Evolutionary conservation across 148 eudicot genomes (phyloP), one percentile per base, ranked within the genome.

Genomic region (Rhododendron vialii): DNA sequence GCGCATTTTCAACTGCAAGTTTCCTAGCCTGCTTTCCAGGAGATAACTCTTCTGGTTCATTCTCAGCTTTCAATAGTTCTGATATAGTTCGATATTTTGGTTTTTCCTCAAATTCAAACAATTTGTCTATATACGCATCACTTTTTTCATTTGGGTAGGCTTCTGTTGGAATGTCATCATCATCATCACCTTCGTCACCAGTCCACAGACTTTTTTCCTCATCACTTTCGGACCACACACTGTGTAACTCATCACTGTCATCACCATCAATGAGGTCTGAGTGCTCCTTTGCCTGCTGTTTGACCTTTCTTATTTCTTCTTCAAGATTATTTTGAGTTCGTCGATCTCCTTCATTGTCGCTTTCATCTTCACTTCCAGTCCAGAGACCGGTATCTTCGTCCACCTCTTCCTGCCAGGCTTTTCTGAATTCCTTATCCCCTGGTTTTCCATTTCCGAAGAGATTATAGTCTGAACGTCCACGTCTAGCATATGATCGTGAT

Each of bases 21-120:
- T 95, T 95, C 84, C 99, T 91, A 26, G 99, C 98, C 89, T 95
- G 93, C 89, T 94, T 94, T 78, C 99, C 99, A 0, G 98, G 98
- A 59, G 98, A 93, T 12, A 97, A 86, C 87, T 97, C 99, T 83
- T 95, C 99, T 0, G 95, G 94, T 88, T 95, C 99, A 45, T 91
- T 82, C 89, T 95, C 99, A 48, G 85, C 90, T 88, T 97, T 97
- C 84, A 95, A 75, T 20, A 91, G 82, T 87, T 97, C 95, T 28
- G 96, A 88, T 36, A 95, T 78, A 17, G 99, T 93, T 84, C 95
- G 91, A 82, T 94, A 93, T 48, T 92, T 94, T 0, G 96, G 98
- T n/a, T 92, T 88, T 86, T 95, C 98, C 15, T 97, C 98, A 88
- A 94, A 97, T 87, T 95, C 99, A 28, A 97, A 96, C 89, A 95